These are phyloP conservation scores for Suillus brevipes DNA, from an alignment of 768 basidiomycete species.

Conservation along the genomic window DNA sequence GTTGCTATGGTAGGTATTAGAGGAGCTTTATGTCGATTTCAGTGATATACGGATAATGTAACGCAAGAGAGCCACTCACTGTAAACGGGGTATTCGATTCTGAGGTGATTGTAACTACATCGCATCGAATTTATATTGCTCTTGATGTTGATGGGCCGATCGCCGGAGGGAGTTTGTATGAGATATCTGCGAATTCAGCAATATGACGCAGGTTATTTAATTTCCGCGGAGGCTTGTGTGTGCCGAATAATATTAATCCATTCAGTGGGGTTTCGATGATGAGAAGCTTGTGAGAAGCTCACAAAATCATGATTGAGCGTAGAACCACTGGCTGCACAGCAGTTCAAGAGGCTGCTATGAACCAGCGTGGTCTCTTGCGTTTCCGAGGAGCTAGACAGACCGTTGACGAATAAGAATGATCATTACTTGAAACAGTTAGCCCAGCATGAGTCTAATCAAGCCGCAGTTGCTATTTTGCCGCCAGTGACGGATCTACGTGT, in stretches of 20 bases:
- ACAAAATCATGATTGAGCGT: neutral
- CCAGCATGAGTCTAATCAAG: too few species aligned
- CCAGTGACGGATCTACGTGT: too few species aligned
- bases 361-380: too few species aligned
- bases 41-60: neutral
- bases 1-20: neutral
- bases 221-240: neutral
- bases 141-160: neutral
- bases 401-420: too few species aligned
- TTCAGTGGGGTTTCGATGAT: neutral
- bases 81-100: neutral
- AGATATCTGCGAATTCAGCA: too few species aligned
- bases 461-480: too few species aligned
- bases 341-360: neutral
- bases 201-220: neutral
- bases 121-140: neutral
- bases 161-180: too few species aligned
- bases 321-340: neutral
- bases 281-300: neutral
- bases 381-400: too few species aligned
- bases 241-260: neutral
- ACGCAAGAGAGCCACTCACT: neutral
- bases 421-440: too few species aligned
- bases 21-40: neutral
- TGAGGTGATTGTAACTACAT: neutral